Percentiles rank a stretch among this genome's conserved stretches.
phyloP scores from a whole-genome alignment of 768 basidiomycete species.

The Cystofilobasidium capitatum region DNA sequence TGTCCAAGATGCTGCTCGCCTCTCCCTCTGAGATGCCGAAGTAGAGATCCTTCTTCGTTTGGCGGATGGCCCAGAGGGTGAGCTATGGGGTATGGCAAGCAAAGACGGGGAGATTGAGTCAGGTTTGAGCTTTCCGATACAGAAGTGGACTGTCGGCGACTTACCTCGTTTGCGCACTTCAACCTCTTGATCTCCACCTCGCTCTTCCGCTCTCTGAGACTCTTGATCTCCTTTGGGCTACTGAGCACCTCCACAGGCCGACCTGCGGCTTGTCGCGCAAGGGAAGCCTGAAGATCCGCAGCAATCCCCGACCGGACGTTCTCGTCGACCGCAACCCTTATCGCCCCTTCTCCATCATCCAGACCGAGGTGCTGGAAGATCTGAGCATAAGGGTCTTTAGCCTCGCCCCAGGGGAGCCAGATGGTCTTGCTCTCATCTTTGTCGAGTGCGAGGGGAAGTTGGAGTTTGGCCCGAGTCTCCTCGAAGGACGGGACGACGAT shows the following conservation, averaged over 20 bases:
- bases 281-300: conserved; percentile 46
- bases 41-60: conserved; percentile 52
- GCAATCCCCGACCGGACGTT: conserved; percentile 55
- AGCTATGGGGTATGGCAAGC: conserved; percentile 48
- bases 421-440: conserved; percentile 34
- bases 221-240: conserved; percentile 49
- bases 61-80: conserved; percentile 65
- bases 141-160: too few species aligned
- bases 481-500: conserved; percentile 73
- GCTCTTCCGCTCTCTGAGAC: conserved; percentile 66
- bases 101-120: conserved; percentile 8
- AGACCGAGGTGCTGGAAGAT: conserved; percentile 36
- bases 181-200: conserved; percentile 58
- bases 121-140: not conserved
- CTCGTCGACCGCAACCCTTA: conserved; percentile 54
- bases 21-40: conserved; percentile 70
- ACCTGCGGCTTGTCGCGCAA: not conserved
- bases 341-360: conserved; percentile 27
- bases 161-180: conserved; percentile 69
- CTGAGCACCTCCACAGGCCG: conserved; percentile 29
- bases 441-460: conserved; percentile 47
- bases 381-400: conserved; percentile 55
- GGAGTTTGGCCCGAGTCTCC: conserved; percentile 54
- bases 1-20: conserved; percentile 51
- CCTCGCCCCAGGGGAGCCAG: conserved; percentile 49